A percentile compares a stretch with the other conserved stretches of the same genome.
These are phyloP conservation scores for Apiospora arundinis DNA, from an alignment of 2,329 filamentous ascomycete genomes.

Conservation along the genomic window DNA sequence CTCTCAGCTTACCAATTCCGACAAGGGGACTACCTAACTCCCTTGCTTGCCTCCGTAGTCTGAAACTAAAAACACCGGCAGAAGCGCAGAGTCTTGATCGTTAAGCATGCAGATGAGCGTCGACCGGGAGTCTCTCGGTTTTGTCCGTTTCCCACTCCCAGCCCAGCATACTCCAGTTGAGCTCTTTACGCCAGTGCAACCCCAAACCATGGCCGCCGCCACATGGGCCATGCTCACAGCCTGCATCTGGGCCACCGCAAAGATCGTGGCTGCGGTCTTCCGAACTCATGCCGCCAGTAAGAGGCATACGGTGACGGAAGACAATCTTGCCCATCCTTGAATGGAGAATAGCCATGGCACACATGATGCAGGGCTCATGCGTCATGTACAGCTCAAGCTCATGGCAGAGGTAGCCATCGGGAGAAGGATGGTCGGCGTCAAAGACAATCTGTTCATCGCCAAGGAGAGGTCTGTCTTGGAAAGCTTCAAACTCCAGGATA, in stretches of 20 bases:
- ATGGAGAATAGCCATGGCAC: conserved; percentile 94
- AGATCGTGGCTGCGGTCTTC: conserved; percentile 66
- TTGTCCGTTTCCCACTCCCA: conserved; percentile 73
- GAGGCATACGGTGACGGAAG: conserved; percentile 79
- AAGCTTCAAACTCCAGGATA: conserved; percentile 64
- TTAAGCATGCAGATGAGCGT: conserved; percentile 56
- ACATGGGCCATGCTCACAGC: conserved; percentile 43
- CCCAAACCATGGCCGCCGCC: conserved; percentile 67
- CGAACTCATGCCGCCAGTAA: conserved; percentile 82
- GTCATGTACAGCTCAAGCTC: conserved; percentile 93
- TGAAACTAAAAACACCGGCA: conserved; percentile 12
- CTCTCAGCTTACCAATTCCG: conserved; percentile 27
- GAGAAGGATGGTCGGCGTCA: conserved; percentile 67
- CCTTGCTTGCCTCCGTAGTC: conserved; percentile 44
- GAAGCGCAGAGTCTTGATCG: not conserved
- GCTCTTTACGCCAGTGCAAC: conserved; percentile 74
- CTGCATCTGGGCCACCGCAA: conserved; percentile 30
- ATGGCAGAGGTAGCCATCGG: conserved; percentile 91
- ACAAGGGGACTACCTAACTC: conserved; percentile 59
- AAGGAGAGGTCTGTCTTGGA: conserved; percentile 73
- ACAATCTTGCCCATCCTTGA: conserved; percentile 88
- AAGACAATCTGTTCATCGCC: conserved; percentile 69
- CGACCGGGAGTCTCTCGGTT: conserved; percentile 47
- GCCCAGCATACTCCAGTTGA: conserved; percentile 85
- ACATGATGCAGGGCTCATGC: conserved; percentile 96